Evolutionary conservation across 2,329 filamentous ascomycete species (phyloP), one percentile per base, ranked within the genome.

Genomic region (Cladophialophora immunda): DNA sequence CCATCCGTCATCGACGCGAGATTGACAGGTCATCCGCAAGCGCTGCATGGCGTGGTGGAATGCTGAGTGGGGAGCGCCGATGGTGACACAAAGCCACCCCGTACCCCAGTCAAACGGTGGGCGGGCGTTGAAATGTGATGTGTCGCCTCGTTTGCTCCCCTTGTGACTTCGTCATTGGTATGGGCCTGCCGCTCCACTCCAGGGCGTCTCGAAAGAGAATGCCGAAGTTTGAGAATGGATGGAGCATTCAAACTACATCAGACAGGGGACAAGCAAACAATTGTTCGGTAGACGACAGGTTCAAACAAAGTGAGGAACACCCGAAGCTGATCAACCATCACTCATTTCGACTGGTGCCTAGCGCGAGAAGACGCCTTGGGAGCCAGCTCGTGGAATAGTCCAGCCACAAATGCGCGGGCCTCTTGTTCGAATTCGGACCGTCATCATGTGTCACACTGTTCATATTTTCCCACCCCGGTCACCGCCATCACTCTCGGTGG

Each of bases 401-500:
- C 19, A 50, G 45, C 45, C 45, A 50, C 45, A 50, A 25, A 19
- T 50, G 45, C 45, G 5, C 45, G 45, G 22, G 45, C 19, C 45
- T 17, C 19, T 25, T 22, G 45, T 50, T 50, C 19, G 17, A 22
- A 50, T 50, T 25, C 19, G 22, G 45, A 25, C 45, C 45, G 11
- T 50, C 19, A 25, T 4, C 45, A 22, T 25, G 19, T 47, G 41
- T 50, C 32, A 29, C 38, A 53, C 41, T 5, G 8, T 30, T 68
- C 66, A 68, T 27, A 67, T 56, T 55, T 68, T 70, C 45, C 53
- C 56, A 38, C 62, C 58, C 34, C 17, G 19, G 45, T 50, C 50
- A 25, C 29, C 47, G 27, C n/a, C 34, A 8, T 52, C 27, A 36
- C 25, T 45, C 27, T 54, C 50, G 19, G 32, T 55, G 29, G 56